phyloP scores from a whole-genome alignment of 108 stramenopile genomes.

The Thalassiosira profunda region DNA sequence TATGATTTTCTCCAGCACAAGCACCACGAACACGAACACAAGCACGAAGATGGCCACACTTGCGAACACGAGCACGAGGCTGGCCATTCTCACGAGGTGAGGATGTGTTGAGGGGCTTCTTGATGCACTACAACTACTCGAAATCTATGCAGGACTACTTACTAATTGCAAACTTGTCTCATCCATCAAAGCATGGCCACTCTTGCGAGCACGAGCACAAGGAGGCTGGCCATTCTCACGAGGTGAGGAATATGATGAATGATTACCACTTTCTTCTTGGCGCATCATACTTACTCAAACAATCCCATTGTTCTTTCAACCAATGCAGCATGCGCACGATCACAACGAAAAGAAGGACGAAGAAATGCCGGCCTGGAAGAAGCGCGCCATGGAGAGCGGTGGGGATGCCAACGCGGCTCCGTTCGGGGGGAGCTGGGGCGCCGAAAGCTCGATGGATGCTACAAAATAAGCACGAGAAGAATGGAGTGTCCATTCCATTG shows the following conservation, averaged over 20 bases:
- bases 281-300: too few relatives aligned
- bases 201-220: constrained; percentile 11
- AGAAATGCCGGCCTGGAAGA: constrained; percentile 82
- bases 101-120: too few relatives aligned
- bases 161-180: too few relatives aligned
- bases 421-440: constrained; percentile 77
- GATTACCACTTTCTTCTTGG: too few relatives aligned
- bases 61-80: constrained; percentile 14
- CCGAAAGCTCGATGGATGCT: constrained; percentile 68
- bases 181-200: too few relatives aligned
- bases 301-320: too few relatives aligned
- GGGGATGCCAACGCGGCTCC: constrained; percentile 78
- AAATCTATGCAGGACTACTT: too few relatives aligned
- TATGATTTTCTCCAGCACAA: constrained; percentile 23
- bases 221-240: too few relatives aligned
- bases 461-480: constrained; percentile 38
- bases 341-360: constrained; percentile 34
- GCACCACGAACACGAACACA: constrained; percentile 16
- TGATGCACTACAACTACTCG: too few relatives aligned
- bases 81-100: constrained; percentile 8
- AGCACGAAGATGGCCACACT: not conserved
- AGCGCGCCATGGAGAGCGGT: constrained; percentile 56
- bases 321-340: too few relatives aligned
- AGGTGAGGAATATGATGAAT: too few relatives aligned
- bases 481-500: too few relatives aligned